Percentiles rank a stretch among this genome's conserved stretches.
Evolutionary conservation across 2,329 filamentous ascomycete species (phyloP).

Genomic region (Ceratocystis huliohia): DNA sequence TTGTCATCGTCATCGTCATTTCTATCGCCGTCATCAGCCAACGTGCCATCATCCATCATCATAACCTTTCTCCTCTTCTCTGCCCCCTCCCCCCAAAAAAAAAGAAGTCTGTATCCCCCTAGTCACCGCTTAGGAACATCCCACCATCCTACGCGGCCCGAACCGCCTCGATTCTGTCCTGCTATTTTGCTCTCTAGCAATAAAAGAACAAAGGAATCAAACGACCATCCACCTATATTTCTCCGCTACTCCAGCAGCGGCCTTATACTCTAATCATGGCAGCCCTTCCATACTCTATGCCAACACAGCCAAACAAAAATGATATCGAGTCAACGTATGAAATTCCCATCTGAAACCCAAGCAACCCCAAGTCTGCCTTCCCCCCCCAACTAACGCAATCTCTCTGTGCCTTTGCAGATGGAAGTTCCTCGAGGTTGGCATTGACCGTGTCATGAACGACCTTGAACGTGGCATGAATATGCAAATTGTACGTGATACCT

Average conservation of each 20-base stretch:
- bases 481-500: conserved; percentile 49
- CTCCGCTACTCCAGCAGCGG: not conserved
- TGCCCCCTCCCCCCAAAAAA: not conserved
- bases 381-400: not conserved
- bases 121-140: too few species aligned
- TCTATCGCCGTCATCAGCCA: not conserved
- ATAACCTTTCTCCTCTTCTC: not conserved
- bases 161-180: too few species aligned
- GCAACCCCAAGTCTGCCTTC: not conserved
- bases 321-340: conserved; percentile 42
- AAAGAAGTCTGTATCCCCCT: not conserved
- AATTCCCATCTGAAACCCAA: not conserved
- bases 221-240: not conserved
- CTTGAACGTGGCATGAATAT: conserved; percentile 88
- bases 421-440: conserved; percentile 76
- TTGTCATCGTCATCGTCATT: not conserved
- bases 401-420: conserved; percentile 46
- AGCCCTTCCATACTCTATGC: conserved; percentile 35
- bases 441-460: conserved; percentile 86
- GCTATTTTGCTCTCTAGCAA: not conserved
- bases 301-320: conserved; percentile 47
- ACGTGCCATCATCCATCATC: not conserved
- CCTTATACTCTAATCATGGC: conserved; percentile 25
- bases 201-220: too few species aligned
- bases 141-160: too few species aligned